phyloP scores from a whole-genome alignment of 164 flowering plant species.

The Macadamia tetraphylla region DNA sequence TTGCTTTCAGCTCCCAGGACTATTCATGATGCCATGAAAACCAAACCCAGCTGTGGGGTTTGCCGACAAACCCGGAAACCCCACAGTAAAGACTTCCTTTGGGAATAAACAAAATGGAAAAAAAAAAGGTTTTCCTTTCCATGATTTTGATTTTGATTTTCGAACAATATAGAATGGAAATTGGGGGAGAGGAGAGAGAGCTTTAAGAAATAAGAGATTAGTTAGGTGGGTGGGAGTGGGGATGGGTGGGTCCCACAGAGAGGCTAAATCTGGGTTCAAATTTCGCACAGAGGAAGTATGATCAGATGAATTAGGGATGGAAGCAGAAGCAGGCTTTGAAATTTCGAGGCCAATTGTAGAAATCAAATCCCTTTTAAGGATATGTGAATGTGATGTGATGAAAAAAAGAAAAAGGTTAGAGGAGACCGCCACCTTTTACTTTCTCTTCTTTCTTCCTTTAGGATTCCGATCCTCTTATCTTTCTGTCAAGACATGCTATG shows the following conservation, averaged over 20 bases:
- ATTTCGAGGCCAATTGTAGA: not conserved
- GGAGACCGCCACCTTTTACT: not conserved
- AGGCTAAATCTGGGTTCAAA: not conserved
- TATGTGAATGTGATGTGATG: constrained; percentile 12
- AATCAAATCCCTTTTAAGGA: not conserved
- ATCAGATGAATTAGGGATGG: not conserved
- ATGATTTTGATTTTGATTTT: too few relatives aligned
- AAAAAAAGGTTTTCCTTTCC: too few relatives aligned
- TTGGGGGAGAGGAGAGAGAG: too few relatives aligned
- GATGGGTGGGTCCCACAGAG: not conserved
- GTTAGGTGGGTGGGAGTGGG: constrained; percentile 13
- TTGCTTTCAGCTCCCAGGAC: not conserved
- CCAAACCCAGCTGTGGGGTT: not conserved
- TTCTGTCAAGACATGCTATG: not conserved
- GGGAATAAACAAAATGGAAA: too few relatives aligned
- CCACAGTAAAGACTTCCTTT: too few relatives aligned
- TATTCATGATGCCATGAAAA: too few relatives aligned
- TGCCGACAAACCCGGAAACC: not conserved
- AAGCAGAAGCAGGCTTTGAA: not conserved
- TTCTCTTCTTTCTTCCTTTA: too few relatives aligned
- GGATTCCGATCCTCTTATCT: not conserved
- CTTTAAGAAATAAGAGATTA: not conserved
- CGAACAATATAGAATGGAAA: too few relatives aligned
- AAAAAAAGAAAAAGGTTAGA: not conserved
- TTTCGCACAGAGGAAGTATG: not conserved